Evolutionary conservation across 768 basidiomycete genomes (phyloP).

Genomic region (Tylopilus vinaceipallidus): DNA sequence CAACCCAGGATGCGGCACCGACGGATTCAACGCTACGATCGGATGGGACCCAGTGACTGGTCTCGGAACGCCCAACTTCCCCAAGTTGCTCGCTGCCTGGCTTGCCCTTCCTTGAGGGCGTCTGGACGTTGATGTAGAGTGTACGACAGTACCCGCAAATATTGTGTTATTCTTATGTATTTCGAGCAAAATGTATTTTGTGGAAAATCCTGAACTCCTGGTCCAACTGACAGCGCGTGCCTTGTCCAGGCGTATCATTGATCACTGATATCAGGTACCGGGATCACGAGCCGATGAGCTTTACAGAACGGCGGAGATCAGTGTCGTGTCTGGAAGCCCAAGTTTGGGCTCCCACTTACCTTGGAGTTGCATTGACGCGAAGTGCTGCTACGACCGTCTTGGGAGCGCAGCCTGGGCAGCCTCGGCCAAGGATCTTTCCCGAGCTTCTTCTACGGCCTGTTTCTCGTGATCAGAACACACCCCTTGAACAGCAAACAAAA

Average conservation of each 20-base stretch:
- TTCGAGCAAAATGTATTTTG: neutral
- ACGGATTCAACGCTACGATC: slow-evolving; percentile 22
- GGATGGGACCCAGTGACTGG: slow-evolving; percentile 37
- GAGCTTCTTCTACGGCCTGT: slow-evolving; percentile 29
- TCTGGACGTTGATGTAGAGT: no score
- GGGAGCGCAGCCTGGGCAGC: slow-evolving; percentile 29
- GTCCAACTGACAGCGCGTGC: neutral
- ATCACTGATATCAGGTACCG: no score
- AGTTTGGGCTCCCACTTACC: neutral
- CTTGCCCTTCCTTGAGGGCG: slow-evolving; percentile 34
- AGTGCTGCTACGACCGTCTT: slow-evolving; percentile 16
- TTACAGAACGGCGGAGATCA: no score
- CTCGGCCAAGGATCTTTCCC: slow-evolving; percentile 29
- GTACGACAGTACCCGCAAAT: no score
- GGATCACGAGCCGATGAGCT: no score
- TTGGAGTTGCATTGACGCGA: neutral
- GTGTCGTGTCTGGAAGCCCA: no score
- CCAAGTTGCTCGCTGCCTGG: slow-evolving; percentile 44
- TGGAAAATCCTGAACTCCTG: neutral
- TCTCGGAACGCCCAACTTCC: slow-evolving; percentile 44
- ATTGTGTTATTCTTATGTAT: neutral
- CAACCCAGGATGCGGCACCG: slow-evolving; percentile 30
- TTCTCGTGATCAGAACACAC: neutral
- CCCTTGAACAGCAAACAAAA: neutral
- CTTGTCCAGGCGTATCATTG: no score